Base-by-base conservation (phyloP, 352 stramenopile species). In the Plasmopara viticola region DNA sequence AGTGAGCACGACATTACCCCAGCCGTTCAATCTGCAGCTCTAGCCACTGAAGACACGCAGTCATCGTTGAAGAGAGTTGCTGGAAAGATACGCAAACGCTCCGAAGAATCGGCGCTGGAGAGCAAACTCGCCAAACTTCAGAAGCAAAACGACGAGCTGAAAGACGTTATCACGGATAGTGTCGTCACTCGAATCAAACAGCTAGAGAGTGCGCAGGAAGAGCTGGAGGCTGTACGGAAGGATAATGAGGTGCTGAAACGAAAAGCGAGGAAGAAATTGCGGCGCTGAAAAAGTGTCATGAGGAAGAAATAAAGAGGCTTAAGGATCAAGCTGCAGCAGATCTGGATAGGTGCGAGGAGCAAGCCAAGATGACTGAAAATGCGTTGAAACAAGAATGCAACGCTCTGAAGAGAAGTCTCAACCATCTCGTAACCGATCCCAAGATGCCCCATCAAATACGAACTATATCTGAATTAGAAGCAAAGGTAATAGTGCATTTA, bases 31-130 rank as follows among this genome's bases (percentile, higher is more conserved):
- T 53, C 54, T 5, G 20, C 39, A 35, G 39, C 20, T 0, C 7
- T 15, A 6, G 9, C 44, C 2, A 56, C 13, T 28, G 30, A 41
- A 17, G 37, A 2, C 0, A 1, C 25, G 1, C 42, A 39, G n/a
- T 44, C 25, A 7, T 8, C 43, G 1, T 43, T 50, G 6, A 12
- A 45, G 0, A 53, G 25, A 14, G 43, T 53, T 42, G 31, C 53
- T 30, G 63, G 59, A 4, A 70, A 65, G 38, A 64, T 44, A 20
- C 39, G 56, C 1, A 53, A 41, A 2, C 52, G 46, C 0, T 4
- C 15, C 5, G 56, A 63, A 5, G 45, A 47, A 12, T 41, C 35
- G n/a, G 48, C 45, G 7, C 35, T 47, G 5, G 53, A 64, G 10
- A 62, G 52, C 20, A 54, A 54, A 5, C 33, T 56, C 4, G 50